Percentiles rank a stretch among this genome's conserved stretches.
Conservation (phyloP, 2,329 filamentous ascomycete genomes). For the Pseudodiploospora longispora region DNA sequence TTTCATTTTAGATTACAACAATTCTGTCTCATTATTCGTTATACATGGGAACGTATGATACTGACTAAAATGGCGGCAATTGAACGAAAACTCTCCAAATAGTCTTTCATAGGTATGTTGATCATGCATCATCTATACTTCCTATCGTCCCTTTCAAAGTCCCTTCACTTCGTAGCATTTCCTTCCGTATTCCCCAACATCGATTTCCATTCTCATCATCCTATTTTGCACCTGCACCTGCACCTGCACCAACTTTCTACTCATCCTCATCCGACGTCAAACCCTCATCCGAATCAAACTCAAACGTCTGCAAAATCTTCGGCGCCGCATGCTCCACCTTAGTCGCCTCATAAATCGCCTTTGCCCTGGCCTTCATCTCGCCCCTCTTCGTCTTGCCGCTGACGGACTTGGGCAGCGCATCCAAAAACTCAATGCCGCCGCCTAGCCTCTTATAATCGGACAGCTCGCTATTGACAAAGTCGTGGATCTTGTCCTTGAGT, state of each 20-base stretch:
- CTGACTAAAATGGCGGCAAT: too few relatives aligned
- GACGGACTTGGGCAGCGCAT: constrained; percentile 51
- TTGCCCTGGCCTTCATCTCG: constrained; percentile 33
- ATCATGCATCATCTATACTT: too few relatives aligned
- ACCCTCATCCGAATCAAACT: constrained; percentile 11
- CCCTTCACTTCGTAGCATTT: not conserved
- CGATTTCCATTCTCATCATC: not conserved
- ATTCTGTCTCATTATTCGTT: too few relatives aligned
- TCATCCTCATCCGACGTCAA: not conserved
- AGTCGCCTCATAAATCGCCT: constrained; percentile 10
- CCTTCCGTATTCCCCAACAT: not conserved
- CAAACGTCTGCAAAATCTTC: constrained; percentile 5
- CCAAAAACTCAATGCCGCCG: constrained; percentile 41
- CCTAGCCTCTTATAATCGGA: constrained; percentile 42
- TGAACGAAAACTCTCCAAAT: too few relatives aligned
- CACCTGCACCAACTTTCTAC: not conserved
- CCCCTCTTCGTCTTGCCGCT: constrained; percentile 50
- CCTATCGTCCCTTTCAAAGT: not conserved
- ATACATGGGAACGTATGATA: too few relatives aligned
- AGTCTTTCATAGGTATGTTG: too few relatives aligned
- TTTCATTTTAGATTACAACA: too few relatives aligned
- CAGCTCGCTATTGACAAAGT: constrained; percentile 34
- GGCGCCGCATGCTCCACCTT: constrained; percentile 1
- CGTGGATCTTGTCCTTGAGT: constrained; percentile 31
- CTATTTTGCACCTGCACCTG: too few relatives aligned